Percentiles rank a stretch among this genome's conserved stretches.
Conservation (phyloP, 2,329 filamentous ascomycete species). For the Fusarium avenaceum region DNA sequence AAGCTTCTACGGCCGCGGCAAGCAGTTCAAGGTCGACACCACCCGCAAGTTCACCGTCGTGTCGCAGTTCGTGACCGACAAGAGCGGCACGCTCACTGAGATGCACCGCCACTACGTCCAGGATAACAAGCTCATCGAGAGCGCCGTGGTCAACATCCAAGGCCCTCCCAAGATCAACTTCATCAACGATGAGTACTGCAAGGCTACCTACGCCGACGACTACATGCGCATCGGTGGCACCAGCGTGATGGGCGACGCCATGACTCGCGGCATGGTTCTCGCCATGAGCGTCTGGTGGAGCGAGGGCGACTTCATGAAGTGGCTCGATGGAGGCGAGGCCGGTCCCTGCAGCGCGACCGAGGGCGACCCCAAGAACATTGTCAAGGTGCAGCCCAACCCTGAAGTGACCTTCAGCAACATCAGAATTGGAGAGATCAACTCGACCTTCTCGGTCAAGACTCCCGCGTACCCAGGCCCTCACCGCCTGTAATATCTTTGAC, state of each 20-base stretch:
- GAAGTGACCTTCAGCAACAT: constrained; percentile 69
- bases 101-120: constrained; percentile 63
- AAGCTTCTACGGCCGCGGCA: constrained; percentile 53
- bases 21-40: constrained; percentile 54
- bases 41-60: constrained; percentile 60
- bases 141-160: constrained; percentile 32
- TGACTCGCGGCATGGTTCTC: constrained; percentile 65
- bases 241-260: constrained; percentile 60
- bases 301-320: constrained; percentile 63
- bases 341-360: constrained; percentile 68
- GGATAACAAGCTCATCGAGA: constrained; percentile 49
- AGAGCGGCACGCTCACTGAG: constrained; percentile 60
- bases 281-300: constrained; percentile 69
- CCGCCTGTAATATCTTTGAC: constrained; percentile 14
- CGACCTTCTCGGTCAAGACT: constrained; percentile 51
- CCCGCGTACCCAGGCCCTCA: constrained; percentile 22
- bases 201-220: constrained; percentile 47
- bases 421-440: constrained; percentile 71
- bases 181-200: constrained; percentile 56
- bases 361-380: constrained; percentile 64
- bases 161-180: constrained; percentile 53
- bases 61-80: constrained; percentile 62
- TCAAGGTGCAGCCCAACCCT: constrained; percentile 61
- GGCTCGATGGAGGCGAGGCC: constrained; percentile 62
- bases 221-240: constrained; percentile 58